Base-by-base conservation (phyloP, 2,329 filamentous ascomycete genomes). In the Tolypocladium pustulatum region DNA sequence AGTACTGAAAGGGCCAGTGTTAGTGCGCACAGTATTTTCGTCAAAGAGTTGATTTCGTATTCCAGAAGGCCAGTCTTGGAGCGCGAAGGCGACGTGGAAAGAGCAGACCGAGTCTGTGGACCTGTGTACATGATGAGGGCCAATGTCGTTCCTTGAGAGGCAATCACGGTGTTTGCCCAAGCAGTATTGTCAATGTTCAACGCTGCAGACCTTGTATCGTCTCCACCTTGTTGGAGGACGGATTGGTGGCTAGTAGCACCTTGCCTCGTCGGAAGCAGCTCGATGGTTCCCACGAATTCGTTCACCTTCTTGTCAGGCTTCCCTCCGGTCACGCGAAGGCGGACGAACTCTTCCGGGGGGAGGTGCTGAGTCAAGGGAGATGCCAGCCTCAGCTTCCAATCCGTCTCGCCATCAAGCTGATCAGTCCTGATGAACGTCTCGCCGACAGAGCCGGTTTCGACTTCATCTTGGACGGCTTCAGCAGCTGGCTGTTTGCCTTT, bases 361-460 rank as follows among this genome's bases (percentile, higher is more conserved):
- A 99, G 76, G n/a, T 78, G 82, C 68, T 99, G 94, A 0, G 92
- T 93, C 32, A 97, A 74, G 0, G 90, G 85, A 15, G 91, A 94
- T 1, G 94, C 91, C 40, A 97, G 74, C 36, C 95, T 87, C 59
- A 99, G 78, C 74, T 99, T 99, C 95, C 94, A 99, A 69, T 99
- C 94, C 0, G 94, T 99, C 75, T 99, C 94, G 65, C 94, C 94
- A 68, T 99, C 94, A 12, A 99, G 81, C 70, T 99, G 94, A 72
- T 99, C 94, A 2, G 95, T 99, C 61, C 94, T 84, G 68, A 99
- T 97, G 68, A 99, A 99, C 0, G 93, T 93, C 73, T 99, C 95
- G 34, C 91, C 91, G 32, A 80, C 79, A n/a, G 81, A 74, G 22
- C 75, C 73, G 54, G 67, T 71, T 41, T 74, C 72, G 2, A 65